A percentile compares a stretch with the other conserved stretches of the same genome.
Conservation (phyloP, 2,329 filamentous ascomycete genomes). For the Talaromyces sp. region DNA sequence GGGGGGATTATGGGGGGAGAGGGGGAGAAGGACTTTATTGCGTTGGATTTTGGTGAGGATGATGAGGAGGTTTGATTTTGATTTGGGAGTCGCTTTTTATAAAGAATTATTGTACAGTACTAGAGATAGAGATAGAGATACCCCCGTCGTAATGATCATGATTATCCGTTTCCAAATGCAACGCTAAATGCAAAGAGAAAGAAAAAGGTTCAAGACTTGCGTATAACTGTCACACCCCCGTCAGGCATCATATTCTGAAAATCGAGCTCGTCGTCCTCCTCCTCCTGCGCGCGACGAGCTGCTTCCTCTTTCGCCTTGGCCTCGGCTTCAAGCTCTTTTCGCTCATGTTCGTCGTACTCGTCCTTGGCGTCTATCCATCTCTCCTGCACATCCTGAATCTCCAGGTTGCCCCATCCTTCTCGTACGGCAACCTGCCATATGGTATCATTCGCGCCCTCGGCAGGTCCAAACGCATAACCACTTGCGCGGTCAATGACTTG, state of each 20-base stretch:
- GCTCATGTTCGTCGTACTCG: slow-evolving; percentile 76
- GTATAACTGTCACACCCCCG: slow-evolving; percentile 66
- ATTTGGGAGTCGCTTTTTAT: slow-evolving; percentile 9
- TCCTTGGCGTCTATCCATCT: slow-evolving; percentile 90
- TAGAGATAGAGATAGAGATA: slow-evolving; percentile 15
- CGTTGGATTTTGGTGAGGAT: slow-evolving; percentile 8
- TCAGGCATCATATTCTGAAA: slow-evolving; percentile 42
- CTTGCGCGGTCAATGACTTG: slow-evolving; percentile 85
- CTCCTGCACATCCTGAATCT: slow-evolving; percentile 86
- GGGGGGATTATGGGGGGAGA: slow-evolving; percentile 22
- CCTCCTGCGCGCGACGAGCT: slow-evolving; percentile 20
- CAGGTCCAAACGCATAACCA: slow-evolving; percentile 85
- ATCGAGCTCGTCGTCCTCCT: slow-evolving; percentile 32
- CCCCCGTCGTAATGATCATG: background rate
- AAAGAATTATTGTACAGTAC: slow-evolving; percentile 18
- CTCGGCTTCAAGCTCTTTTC: slow-evolving; percentile 68
- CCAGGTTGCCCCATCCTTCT: slow-evolving; percentile 62
- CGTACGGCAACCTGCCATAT: slow-evolving; percentile 97
- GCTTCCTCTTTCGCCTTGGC: slow-evolving; percentile 46
- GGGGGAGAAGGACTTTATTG: slow-evolving; percentile 32
- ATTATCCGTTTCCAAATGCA: background rate
- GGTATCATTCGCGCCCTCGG: slow-evolving; percentile 88
- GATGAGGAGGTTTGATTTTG: slow-evolving; percentile 1
- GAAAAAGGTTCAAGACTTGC: slow-evolving; percentile 39
- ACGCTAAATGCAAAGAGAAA: background rate